Conservation (phyloP, 1,284 basidiomycete genomes). For the Athelia sp. region DNA sequence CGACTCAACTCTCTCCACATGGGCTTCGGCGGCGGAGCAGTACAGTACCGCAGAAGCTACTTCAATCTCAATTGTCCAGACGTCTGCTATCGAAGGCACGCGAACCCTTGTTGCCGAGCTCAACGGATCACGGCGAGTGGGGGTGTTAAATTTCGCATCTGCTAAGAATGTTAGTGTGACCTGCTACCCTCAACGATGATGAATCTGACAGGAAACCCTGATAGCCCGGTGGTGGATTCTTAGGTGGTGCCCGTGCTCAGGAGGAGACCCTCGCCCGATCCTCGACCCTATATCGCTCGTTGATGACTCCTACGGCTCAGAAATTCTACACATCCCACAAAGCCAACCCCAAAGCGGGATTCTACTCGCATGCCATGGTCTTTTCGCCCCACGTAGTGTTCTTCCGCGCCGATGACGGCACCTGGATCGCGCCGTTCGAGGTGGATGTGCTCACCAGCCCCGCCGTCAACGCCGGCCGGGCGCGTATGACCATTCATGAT, state of each 20-base stretch:
- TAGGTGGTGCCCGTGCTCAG: constrained; percentile 16
- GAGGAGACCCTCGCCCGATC: constrained; percentile 18
- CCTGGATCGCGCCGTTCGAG: not conserved
- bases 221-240: constrained; percentile 18
- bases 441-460: not conserved
- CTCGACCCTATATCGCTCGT: constrained; percentile 14
- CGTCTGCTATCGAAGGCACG: too few species aligned
- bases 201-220: too few species aligned
- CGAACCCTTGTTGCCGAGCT: too few species aligned
- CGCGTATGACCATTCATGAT: too few species aligned
- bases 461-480: not conserved
- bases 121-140: not conserved
- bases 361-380: constrained; percentile 17
- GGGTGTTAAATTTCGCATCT: constrained; percentile 2
- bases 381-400: constrained; percentile 15
- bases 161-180: too few species aligned
- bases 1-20: too few species aligned
- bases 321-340: constrained; percentile 15
- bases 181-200: too few species aligned
- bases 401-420: constrained; percentile 13
- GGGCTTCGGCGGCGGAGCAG: too few species aligned
- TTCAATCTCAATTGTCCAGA: too few species aligned
- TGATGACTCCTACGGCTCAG: constrained; percentile 9
- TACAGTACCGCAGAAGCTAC: too few species aligned
- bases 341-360: constrained; percentile 13